These are phyloP conservation scores for Russula compacta DNA, from an alignment of 768 basidiomycete species.

Conservation along the genomic window DNA sequence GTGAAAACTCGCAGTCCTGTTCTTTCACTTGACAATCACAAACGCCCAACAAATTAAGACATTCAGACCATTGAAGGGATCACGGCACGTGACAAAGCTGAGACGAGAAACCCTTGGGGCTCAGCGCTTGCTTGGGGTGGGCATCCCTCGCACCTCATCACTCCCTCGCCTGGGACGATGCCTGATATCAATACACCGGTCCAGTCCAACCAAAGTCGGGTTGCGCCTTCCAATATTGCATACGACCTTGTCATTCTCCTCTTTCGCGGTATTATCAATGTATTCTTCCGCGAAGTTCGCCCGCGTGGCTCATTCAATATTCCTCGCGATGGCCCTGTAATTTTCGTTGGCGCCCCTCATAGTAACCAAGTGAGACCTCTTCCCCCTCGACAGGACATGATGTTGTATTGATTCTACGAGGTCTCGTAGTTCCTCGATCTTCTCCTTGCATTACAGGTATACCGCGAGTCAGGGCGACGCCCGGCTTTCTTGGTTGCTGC, in stretches of 20 bases:
- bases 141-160: not conserved
- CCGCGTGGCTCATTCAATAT: constrained; percentile 92
- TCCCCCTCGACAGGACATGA: not conserved
- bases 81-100: not conserved
- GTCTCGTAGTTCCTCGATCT: constrained; percentile 78
- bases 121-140: not conserved
- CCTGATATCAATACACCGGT: not conserved
- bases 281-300: constrained; percentile 94
- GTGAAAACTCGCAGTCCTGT: not conserved
- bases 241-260: constrained; percentile 76
- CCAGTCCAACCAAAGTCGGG: not conserved
- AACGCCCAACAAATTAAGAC: not conserved
- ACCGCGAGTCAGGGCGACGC: constrained; percentile 69
- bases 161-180: constrained; percentile 23
- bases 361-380: constrained; percentile 62
- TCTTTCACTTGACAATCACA: no score
- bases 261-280: constrained; percentile 76
- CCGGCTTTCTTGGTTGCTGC: constrained; percentile 85
- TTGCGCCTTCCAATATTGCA: constrained; percentile 20
- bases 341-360: constrained; percentile 92
- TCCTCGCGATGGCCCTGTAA: constrained; percentile 78
- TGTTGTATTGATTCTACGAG: not conserved
- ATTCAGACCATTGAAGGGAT: not conserved
- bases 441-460: constrained; percentile 71
- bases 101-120: not conserved